Evolutionary conservation across 371 early-diverging fungal genomes (phyloP).

Genomic region (Thermomucor indicae-seudaticae): DNA sequence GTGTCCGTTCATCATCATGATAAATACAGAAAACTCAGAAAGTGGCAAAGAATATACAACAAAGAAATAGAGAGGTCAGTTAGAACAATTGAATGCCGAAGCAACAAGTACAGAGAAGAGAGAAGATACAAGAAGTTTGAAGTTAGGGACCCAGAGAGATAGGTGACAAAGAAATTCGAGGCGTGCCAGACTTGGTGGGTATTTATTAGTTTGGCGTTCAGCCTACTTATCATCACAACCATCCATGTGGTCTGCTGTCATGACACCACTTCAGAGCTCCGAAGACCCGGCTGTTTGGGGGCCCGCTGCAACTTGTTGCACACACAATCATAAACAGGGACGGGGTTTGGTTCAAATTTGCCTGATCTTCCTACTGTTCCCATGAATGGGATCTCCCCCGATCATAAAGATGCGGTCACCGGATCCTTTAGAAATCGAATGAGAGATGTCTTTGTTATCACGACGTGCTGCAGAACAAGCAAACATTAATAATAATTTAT

Average conservation of each 20-base stretch:
- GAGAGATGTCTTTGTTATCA: no score
- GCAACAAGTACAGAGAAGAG: neutral
- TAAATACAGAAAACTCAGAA: neutral
- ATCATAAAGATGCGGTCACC: no score
- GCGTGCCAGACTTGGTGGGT: neutral
- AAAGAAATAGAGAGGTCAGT: conserved; percentile 3
- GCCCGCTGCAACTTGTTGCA: conserved; percentile 1
- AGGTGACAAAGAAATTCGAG: neutral
- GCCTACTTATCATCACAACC: neutral
- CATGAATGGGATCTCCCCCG: no score
- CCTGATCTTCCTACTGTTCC: conserved; percentile 23
- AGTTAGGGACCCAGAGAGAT: neutral
- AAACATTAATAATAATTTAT: conserved; percentile 13
- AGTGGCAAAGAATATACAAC: conserved; percentile 4
- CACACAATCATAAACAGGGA: no score
- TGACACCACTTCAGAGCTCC: no score
- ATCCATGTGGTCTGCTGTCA: no score
- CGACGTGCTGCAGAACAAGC: neutral
- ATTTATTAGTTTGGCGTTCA: conserved; percentile 8
- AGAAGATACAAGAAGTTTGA: neutral
- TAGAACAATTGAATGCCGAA: conserved; percentile 3
- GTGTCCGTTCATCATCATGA: neutral
- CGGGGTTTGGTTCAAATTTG: no score
- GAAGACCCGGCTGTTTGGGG: no score
- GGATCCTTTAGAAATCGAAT: no score